Base-by-base conservation (phyloP, 2,329 filamentous ascomycete species). In the Colletotrichum agaves region DNA sequence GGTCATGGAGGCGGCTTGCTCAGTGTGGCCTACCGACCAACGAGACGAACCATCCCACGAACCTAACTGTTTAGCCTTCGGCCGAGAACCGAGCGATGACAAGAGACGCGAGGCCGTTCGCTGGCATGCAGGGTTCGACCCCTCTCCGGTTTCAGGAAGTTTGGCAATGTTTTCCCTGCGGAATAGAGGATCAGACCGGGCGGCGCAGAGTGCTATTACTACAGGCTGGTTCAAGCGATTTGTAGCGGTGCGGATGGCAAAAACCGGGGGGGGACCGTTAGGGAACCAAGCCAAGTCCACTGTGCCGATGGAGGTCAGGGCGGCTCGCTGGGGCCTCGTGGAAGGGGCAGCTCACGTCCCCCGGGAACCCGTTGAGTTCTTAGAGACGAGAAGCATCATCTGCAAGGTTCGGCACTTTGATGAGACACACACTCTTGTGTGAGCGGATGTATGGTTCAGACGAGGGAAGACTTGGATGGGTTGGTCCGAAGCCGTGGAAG, bases 321-420 rank as follows among this genome's bases (percentile, higher is more conserved):
- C 65, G 57, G 13, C 37, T 50, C 44, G 39, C 31, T 49, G 57
- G 63, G 49, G 31, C 57, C 41, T 47, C 15, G 46, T 43, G 6
- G 4, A 39, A 37, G 12, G 12, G 35, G 11, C n/a, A 56, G 52
- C 33, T n/a, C 43, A 27, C 39, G 17, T 47, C n/a, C 57, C 35
- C 27, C 19, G 37, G 41, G 21, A 37, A 33, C 52, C 64, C 61
- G 61, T 67, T 64, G 47, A 44, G 47, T 59, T 64, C 7, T n/a
- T n/a, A 39, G 53, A 17, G 33, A 59, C 41, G 44, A 27, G 35
- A 11, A 33, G 63, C 61, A 57, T 47, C 39, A 64, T 31, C 65
- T 67, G 65, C 65, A 67, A 65, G 61, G 61, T 59, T 67, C 65
- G 65, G 65, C 65, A 67, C 65, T 67, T 64, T 60, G 65, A 58